Evolutionary conservation across 1,284 basidiomycete genomes (phyloP).

Genomic region (Papiliotrema flavescens): DNA sequence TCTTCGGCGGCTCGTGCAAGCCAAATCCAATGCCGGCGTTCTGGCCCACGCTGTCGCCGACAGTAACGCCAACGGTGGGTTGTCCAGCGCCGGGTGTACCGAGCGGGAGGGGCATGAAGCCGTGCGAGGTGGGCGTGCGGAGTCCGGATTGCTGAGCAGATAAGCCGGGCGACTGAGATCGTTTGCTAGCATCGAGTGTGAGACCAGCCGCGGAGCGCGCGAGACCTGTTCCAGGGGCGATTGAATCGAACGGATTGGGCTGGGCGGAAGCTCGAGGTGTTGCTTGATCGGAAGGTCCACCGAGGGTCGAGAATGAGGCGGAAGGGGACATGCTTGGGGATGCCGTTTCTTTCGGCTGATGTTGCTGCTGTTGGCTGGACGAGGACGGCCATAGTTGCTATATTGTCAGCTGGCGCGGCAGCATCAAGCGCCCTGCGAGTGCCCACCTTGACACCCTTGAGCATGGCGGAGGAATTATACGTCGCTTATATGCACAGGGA

Average conservation of each 20-base stretch:
- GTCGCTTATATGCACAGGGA: neutral
- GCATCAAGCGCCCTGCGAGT: neutral
- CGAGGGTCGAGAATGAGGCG: conserved; percentile 33
- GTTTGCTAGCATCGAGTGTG: conserved; percentile 34
- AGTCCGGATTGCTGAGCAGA: conserved; percentile 37
- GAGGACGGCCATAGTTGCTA: conserved; percentile 45
- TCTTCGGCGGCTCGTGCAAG: conserved; percentile 48
- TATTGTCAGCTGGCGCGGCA: neutral
- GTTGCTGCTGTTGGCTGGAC: conserved; percentile 50
- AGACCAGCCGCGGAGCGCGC: conserved; percentile 27
- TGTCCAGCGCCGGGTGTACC: conserved; percentile 45
- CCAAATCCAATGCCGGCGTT: conserved; percentile 43
- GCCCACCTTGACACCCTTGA: conserved; percentile 47
- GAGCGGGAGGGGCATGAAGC: conserved; percentile 42
- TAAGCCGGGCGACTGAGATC: conserved; percentile 36
- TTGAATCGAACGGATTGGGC: conserved; percentile 66
- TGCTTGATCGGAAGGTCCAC: conserved; percentile 60
- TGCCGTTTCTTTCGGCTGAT: conserved; percentile 52
- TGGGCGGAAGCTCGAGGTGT: conserved; percentile 62
- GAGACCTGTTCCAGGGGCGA: conserved; percentile 18
- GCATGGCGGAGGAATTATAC: conserved; percentile 23
- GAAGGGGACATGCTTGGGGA: conserved; percentile 35
- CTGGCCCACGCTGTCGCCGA: conserved; percentile 40
- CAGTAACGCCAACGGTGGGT: conserved; percentile 46
- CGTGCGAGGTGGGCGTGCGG: conserved; percentile 47